These are phyloP conservation scores for Sporothrix phasma DNA, from an alignment of 2,329 filamentous ascomycete genomes.

Conservation along the genomic window DNA sequence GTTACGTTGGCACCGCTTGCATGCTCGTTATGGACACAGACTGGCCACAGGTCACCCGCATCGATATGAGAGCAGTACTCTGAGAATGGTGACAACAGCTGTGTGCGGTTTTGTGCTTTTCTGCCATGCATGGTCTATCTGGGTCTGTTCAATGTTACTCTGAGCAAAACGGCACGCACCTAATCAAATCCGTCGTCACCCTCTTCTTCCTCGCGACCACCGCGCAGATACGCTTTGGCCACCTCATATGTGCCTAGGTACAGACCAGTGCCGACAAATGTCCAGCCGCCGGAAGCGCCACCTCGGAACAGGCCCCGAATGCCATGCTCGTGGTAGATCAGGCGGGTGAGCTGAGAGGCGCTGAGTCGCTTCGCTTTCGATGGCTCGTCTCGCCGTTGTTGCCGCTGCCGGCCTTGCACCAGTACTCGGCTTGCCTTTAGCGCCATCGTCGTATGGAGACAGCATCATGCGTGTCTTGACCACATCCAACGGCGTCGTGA, in stretches of 20 bases:
- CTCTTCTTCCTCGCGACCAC: constrained; percentile 34
- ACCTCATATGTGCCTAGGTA: constrained; percentile 84
- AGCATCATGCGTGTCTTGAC: constrained; percentile 89
- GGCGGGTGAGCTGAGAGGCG: constrained; percentile 50
- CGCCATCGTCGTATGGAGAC: constrained; percentile 36
- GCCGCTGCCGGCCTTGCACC: constrained; percentile 15
- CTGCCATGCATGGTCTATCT: background rate
- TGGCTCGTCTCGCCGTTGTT: constrained; percentile 18
- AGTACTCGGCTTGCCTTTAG: constrained; percentile 21
- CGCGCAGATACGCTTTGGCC: constrained; percentile 54
- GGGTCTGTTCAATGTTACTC: too few relatives aligned
- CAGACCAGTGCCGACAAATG: constrained; percentile 68
- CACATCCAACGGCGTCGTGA: constrained; percentile 86
- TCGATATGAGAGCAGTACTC: too few relatives aligned
- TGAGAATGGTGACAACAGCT: background rate
- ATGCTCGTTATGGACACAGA: background rate
- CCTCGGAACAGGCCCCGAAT: constrained; percentile 68
- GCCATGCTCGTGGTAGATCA: constrained; percentile 58
- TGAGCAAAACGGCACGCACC: background rate
- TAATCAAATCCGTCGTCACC: background rate
- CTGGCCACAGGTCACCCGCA: background rate
- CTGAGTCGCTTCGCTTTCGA: constrained; percentile 25
- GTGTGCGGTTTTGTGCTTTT: background rate
- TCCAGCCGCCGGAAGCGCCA: constrained; percentile 64
- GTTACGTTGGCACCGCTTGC: background rate